A percentile compares a stretch with the other conserved stretches of the same genome.
Conservation (phyloP, 441 rosid species). For the Adansonia grandidieri region DNA sequence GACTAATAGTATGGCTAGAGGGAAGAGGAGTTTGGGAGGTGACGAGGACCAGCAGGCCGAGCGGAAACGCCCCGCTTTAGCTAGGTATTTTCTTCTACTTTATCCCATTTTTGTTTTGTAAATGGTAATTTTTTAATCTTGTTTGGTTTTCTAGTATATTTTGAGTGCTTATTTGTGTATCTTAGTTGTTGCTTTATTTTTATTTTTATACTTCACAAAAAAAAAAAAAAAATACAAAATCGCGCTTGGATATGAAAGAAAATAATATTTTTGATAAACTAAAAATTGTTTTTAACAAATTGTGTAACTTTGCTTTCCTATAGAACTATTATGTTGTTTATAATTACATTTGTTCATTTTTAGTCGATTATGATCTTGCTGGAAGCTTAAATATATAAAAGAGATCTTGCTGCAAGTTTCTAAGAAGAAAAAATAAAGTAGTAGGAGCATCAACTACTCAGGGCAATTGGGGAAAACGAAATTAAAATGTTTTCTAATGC, state of each 20-base stretch:
- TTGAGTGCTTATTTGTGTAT: not conserved
- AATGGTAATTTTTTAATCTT: not conserved
- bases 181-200: not conserved
- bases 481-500: not conserved
- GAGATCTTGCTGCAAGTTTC: not conserved
- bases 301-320: not conserved
- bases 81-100: conserved; percentile 52
- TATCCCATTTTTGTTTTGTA: not conserved
- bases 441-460: not conserved
- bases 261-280: not conserved
- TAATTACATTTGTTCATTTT: not conserved
- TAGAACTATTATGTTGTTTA: not conserved
- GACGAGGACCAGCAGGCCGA: conserved; percentile 80
- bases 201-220: not conserved
- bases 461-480: not conserved
- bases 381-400: too few species aligned
- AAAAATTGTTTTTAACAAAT: not conserved
- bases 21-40: conserved; percentile 77
- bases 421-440: not conserved
- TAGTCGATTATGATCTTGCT: not conserved
- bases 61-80: conserved; percentile 88
- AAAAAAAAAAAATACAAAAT: not conserved
- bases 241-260: not conserved
- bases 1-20: conserved; percentile 78
- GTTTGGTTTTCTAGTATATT: not conserved